Base-by-base conservation (phyloP, 257 asterid genomes). In the Linaria vulgaris region DNA sequence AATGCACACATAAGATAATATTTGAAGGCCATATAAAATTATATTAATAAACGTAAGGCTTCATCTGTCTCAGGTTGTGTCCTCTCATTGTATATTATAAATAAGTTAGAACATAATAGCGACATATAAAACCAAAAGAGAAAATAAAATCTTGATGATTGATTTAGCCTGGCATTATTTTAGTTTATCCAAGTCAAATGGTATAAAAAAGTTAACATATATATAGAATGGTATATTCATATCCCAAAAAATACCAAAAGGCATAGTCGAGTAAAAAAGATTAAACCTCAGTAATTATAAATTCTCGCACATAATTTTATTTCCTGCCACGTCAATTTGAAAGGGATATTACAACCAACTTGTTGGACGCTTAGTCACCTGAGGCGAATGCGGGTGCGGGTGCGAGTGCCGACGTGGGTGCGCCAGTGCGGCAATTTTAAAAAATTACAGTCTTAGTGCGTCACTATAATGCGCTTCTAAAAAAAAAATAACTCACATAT, bases 161-260 rank as follows among this genome's bases (percentile, higher is more conserved):
- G 45, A 39, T 46, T 45, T 56, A 22, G 37, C 52, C 30, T 48
- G 63, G 48, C 46, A 48, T 16, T 47, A 16, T 38, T 38, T 41
- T 47, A 15, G 34, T 11, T 45, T 63, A 0, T 43, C 53, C 9
- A 24, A 61, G 68, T 54, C 69, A 54, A 69, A 61, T 59, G 46
- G 19, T 37, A 31, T 21, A 44, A 46, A 30, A 34, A 56, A 20
- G 12, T 19, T 43, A 4, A 41, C 9, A 50, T 48, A 16, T 12
- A 34, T 34, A 34, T 11, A 34, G 41, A 34, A 34, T 34, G 5
- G 11, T 34, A 34, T 3, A 46, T 5, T 2, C 6, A 50, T 27
- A 68, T 12, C n/a, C n/a, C n/a, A n/a, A 25, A 30, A 27, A 65
- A 58, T 59, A 21, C 48, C 49, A 50, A 51, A 64, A 52, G 67